Base-by-base conservation (phyloP, 2,329 filamentous ascomycete genomes). In the Colletotrichum destructivum region DNA sequence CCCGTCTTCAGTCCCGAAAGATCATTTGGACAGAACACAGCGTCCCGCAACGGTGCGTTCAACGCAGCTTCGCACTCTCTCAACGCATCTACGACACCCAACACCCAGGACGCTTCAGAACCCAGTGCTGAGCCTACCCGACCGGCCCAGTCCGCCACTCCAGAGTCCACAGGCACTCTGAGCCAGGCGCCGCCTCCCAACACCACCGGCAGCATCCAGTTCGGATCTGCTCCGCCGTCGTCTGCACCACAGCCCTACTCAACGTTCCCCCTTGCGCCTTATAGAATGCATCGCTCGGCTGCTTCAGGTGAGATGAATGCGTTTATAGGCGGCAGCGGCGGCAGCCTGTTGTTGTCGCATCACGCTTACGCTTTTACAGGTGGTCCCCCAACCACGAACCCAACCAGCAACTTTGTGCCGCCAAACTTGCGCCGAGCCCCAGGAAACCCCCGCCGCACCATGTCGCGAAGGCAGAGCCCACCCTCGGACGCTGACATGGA, bases 201-300 rank as follows among this genome's bases (percentile, higher is more conserved):
- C n/a, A 21, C 51, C 12, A 59, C 51, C n/a, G n/a, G 57, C 55
- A 61, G 59, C 31, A 72, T 73, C n/a, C 71, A 73, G 60, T 73
- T 73, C 40, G 71, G 71, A 46, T 72, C 71, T 38, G 69, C 71
- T 23, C 71, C 71, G 15, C 54, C 71, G 4, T 71, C 68, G 8
- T 59, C 67, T 47, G 26, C 71, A n/a, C 31, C 47, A 8, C 70
- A 73, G 18, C 62, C 35, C 15, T 23, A 46, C 3, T 4, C 63
- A 6, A 31, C 52, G 23, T 65, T 70, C 11, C 23, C 46, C n/a
- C 57, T 51, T 13, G 38, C 68, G n/a, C n/a, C 62, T 9, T 59
- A 62, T 18, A 21, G 63, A 21, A 13, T 49, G n/a, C 44, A 68
- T 9, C 69, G 57, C 23, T 38, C 59, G 18, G 16, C 38, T n/a